phyloP scores from a whole-genome alignment of 805 yeast genomes.

The Aciculoconidium aculeatum region DNA sequence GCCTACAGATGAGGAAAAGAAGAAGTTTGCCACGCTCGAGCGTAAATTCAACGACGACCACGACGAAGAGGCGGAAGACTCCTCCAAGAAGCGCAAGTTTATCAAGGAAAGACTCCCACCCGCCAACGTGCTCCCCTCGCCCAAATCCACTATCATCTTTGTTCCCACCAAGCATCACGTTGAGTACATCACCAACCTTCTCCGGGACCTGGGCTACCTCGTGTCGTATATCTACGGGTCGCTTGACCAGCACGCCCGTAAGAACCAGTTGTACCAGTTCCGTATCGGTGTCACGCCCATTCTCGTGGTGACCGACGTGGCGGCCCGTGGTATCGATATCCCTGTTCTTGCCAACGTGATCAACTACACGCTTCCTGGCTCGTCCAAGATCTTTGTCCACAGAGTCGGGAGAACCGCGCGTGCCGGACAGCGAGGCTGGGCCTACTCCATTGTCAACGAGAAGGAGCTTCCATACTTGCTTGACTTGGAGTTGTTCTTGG shows the following conservation, averaged over 20 bases:
- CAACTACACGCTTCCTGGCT: constrained; percentile 84
- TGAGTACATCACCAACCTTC: constrained; percentile 71
- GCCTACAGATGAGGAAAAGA: constrained; percentile 65
- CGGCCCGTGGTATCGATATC: constrained; percentile 98
- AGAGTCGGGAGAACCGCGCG: constrained; percentile 99
- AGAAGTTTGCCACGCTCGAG: constrained; percentile 44
- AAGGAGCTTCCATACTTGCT: constrained; percentile 83
- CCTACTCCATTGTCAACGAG: constrained; percentile 82
- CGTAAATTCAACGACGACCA: constrained; percentile 48
- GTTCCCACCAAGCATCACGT: constrained; percentile 98
- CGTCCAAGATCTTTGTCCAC: constrained; percentile 91
- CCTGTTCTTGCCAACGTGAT: constrained; percentile 94
- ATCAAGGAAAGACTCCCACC: constrained; percentile 60
- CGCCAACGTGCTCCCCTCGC: constrained; percentile 81
- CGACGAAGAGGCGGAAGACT: constrained; percentile 42
- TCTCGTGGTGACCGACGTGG: constrained; percentile 96
- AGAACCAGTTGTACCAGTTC: constrained; percentile 79
- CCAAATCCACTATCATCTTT: constrained; percentile 82
- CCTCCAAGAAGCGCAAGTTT: constrained; percentile 29
- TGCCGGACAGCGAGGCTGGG: constrained; percentile 98
- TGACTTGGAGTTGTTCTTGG: constrained; percentile 86
- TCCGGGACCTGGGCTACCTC: constrained; percentile 77
- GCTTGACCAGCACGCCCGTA: constrained; percentile 91
- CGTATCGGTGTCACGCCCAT: constrained; percentile 77
- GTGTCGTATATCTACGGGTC: constrained; percentile 91